phyloP scores from a whole-genome alignment of 2,329 filamentous ascomycete genomes.

The Diplodia sapinea region DNA sequence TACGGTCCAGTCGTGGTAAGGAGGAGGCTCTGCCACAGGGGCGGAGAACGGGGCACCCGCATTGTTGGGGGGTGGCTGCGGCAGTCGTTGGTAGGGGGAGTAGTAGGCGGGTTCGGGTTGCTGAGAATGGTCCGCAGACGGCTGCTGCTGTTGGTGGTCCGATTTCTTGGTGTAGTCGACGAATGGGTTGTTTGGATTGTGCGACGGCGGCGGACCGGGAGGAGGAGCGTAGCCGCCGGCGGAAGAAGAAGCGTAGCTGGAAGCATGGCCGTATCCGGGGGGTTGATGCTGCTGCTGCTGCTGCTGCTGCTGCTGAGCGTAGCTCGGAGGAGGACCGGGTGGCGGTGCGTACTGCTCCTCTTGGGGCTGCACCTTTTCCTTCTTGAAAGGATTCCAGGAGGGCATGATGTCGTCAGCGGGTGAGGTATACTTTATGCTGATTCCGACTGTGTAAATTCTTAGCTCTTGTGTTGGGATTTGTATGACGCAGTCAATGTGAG shows the following conservation, averaged over 20 bases:
- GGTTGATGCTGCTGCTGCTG: slow-evolving; percentile 36
- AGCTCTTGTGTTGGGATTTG: not conserved
- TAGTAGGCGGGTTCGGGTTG: slow-evolving; percentile 30
- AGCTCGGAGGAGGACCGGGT: slow-evolving; percentile 33
- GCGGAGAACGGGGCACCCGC: slow-evolving; percentile 38
- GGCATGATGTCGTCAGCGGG: not conserved
- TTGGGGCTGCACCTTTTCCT: slow-evolving; percentile 11
- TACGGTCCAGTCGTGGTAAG: slow-evolving; percentile 72
- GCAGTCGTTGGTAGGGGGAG: slow-evolving; percentile 34
- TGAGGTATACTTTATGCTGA: not conserved
- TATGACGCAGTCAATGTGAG: not conserved
- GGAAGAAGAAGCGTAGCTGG: slow-evolving; percentile 33
- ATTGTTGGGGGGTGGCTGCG: slow-evolving; percentile 36
- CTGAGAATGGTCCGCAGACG: slow-evolving; percentile 2
- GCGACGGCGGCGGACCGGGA: slow-evolving; percentile 33
- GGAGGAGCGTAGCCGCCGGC: slow-evolving; percentile 36
- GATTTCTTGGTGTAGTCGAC: slow-evolving; percentile 11
- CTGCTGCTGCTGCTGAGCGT: slow-evolving; percentile 31
- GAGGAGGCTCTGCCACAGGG: slow-evolving; percentile 48
- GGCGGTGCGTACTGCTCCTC: slow-evolving; percentile 33
- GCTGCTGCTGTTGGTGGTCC: not conserved
- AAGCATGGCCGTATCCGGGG: slow-evolving; percentile 17
- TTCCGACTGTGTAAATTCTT: not conserved
- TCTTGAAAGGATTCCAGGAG: slow-evolving; percentile 21
- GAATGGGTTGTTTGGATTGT: slow-evolving; percentile 17